Conservation (phyloP, 1,284 basidiomycete species). For the Albatrellus sp. region DNA sequence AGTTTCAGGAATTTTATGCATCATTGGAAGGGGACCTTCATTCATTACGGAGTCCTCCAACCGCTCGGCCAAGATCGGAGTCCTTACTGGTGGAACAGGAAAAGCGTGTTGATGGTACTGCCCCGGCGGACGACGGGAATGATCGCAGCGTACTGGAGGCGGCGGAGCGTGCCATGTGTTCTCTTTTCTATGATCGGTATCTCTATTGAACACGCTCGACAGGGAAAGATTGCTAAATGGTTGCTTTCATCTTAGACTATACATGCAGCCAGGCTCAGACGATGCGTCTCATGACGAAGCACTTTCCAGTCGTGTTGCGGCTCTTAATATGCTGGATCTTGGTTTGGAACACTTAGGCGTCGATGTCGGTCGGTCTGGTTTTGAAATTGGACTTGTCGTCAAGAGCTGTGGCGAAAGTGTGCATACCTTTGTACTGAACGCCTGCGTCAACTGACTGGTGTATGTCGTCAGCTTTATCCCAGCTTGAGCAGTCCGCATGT, state of each 20-base stretch:
- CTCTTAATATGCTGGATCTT: constrained; percentile 82
- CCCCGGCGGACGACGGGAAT: constrained; percentile 28
- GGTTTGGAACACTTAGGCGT: constrained; percentile 81
- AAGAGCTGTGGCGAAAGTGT: constrained; percentile 66
- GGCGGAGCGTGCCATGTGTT: constrained; percentile 60
- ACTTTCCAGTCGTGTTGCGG: constrained; percentile 77
- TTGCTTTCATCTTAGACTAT: constrained; percentile 29
- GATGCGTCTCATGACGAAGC: constrained; percentile 83
- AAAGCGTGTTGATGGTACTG: constrained; percentile 18
- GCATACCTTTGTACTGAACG: constrained; percentile 15
- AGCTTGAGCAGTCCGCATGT: constrained; percentile 42
- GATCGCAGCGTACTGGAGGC: constrained; percentile 46
- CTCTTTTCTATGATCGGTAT: constrained; percentile 45
- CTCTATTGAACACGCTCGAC: constrained; percentile 5
- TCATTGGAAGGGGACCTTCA: constrained; percentile 42
- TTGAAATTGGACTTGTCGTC: constrained; percentile 56
- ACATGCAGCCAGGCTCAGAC: constrained; percentile 55
- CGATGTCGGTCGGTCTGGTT: constrained; percentile 38
- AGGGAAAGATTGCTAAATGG: constrained; percentile 1
- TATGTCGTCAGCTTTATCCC: constrained; percentile 44
- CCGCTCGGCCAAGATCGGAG: constrained; percentile 14
- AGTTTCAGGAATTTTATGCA: constrained; percentile 68
- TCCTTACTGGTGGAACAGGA: constrained; percentile 16
- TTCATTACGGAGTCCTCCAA: constrained; percentile 14
- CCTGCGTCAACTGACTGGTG: constrained; percentile 6